Percentiles rank a stretch among this genome's conserved stretches.
phyloP scores from a whole-genome alignment of 1,284 basidiomycete species.

The Meripilus lineatus region DNA sequence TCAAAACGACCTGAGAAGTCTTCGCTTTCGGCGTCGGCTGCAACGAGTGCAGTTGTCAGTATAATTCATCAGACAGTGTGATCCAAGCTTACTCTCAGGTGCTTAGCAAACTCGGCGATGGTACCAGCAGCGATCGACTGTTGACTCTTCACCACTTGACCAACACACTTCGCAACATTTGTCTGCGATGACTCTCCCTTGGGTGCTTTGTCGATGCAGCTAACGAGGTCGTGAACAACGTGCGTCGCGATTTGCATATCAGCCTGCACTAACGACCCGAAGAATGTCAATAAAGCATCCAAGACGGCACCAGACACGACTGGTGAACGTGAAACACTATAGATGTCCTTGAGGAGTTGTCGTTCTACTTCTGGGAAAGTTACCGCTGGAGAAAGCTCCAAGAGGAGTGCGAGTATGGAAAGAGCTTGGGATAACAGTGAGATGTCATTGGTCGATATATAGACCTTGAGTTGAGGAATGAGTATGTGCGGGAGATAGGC shows the following conservation, averaged over 20 bases:
- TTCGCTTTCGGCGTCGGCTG: constrained; percentile 64
- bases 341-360: constrained; percentile 65
- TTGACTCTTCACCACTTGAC: constrained; percentile 69
- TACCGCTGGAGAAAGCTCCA: constrained; percentile 59
- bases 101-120: constrained; percentile 76
- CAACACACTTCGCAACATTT: constrained; percentile 83
- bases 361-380: constrained; percentile 72
- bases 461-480: constrained; percentile 69
- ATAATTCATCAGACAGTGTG: neutral
- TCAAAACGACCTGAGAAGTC: constrained; percentile 68
- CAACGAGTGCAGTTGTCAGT: constrained; percentile 7
- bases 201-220: constrained; percentile 51
- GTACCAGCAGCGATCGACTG: constrained; percentile 71
- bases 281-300: constrained; percentile 81
- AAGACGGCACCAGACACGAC: constrained; percentile 70
- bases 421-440: constrained; percentile 76
- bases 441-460: constrained; percentile 71
- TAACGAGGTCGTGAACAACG: constrained; percentile 67
- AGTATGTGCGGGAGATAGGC: constrained; percentile 55
- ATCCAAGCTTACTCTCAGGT: constrained; percentile 54
- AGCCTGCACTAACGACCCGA: constrained; percentile 71
- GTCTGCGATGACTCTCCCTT: constrained; percentile 50
- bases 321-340: constrained; percentile 72
- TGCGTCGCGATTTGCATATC: constrained; percentile 79
- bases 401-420: constrained; percentile 63